Conservation (phyloP, 2,329 filamentous ascomycete species). For the Cladosporium sp. region DNA sequence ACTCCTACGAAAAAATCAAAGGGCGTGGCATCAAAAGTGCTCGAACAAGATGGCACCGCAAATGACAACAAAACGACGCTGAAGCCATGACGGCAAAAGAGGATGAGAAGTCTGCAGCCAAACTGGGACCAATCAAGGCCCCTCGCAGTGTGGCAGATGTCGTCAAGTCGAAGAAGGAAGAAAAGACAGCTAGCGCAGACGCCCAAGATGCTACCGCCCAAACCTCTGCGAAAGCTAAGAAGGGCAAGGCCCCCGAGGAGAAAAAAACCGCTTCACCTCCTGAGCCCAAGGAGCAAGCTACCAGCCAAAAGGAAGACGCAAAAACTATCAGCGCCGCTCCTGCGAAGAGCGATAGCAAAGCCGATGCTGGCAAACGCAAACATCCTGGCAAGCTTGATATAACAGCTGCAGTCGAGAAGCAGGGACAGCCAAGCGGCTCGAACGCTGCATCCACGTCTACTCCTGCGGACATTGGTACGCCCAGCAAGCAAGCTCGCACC, state of each 20-base stretch:
- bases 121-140: constrained; percentile 7
- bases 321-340: constrained; percentile 1
- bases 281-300: background rate
- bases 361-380: constrained; percentile 29
- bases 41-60: background rate
- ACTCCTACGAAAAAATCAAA: constrained; percentile 20
- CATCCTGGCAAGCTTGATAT: constrained; percentile 48
- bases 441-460: constrained; percentile 14
- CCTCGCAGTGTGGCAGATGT: constrained; percentile 7
- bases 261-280: background rate
- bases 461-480: constrained; percentile 25
- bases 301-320: background rate
- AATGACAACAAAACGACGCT: background rate
- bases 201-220: background rate
- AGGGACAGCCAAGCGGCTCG: constrained; percentile 12
- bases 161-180: constrained; percentile 7
- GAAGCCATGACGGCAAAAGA: background rate
- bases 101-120: constrained; percentile 21
- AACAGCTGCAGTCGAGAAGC: constrained; percentile 33
- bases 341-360: constrained; percentile 14
- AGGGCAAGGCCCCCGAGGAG: constrained; percentile 1
- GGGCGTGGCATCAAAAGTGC: background rate
- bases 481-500: constrained; percentile 24
- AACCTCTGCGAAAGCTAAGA: background rate
- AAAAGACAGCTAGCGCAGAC: background rate